Conservation (phyloP, 208 protist genomes). For the Phytomonas sp. region DNA sequence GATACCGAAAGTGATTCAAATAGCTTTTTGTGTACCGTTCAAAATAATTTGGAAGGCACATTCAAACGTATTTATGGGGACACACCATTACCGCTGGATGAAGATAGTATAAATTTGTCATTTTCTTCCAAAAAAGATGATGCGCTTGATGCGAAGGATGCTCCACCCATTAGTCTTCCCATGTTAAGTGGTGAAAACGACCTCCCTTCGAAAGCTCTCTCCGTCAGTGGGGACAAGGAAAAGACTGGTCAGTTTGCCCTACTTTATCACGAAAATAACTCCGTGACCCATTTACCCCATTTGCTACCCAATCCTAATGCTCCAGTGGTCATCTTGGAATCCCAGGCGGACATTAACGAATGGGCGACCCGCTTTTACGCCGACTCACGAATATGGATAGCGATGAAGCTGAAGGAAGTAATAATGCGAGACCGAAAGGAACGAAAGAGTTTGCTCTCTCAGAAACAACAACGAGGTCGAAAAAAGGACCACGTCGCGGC, state of each 20-base stretch:
- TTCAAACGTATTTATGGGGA: not conserved
- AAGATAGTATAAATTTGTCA: not conserved
- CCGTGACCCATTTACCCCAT: constrained; percentile 26
- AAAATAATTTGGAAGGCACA: not conserved
- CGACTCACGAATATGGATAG: constrained; percentile 54
- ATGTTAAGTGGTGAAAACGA: not conserved
- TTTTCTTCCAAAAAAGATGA: not conserved
- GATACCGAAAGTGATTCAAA: not conserved
- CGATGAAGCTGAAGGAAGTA: constrained; percentile 33
- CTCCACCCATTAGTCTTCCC: not conserved
- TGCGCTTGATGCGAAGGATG: not conserved
- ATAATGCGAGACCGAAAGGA: constrained; percentile 36
- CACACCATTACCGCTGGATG: not conserved
- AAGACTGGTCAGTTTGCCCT: constrained; percentile 40
- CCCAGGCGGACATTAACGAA: constrained; percentile 30
- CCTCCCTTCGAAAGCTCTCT: not conserved
- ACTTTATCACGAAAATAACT: constrained; percentile 51
- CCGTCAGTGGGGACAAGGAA: not conserved
- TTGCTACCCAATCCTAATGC: constrained; percentile 53
- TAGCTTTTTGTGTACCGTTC: not conserved
- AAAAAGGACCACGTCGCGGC: not conserved
- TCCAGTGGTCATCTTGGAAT: constrained; percentile 58
- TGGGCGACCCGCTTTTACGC: constrained; percentile 64
- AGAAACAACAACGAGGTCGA: not conserved
- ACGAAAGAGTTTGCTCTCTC: constrained; percentile 9